phyloP scores from a whole-genome alignment of 192 early-diverging fungal genomes.

The Coemansia sp. region DNA sequence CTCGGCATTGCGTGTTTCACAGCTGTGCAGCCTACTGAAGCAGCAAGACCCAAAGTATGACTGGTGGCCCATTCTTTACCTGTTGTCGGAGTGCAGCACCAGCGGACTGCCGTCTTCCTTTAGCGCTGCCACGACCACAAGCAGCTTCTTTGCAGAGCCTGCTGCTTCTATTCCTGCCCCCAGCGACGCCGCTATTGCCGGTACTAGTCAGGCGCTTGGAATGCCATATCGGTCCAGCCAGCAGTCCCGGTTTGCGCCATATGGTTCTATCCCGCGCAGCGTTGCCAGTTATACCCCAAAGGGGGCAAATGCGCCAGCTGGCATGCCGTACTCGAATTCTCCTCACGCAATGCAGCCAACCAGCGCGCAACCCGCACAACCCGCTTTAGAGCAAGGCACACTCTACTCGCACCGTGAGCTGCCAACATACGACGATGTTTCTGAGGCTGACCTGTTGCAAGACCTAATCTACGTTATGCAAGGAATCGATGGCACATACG shows the following conservation, averaged over 20 bases:
- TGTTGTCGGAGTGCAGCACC: slow-evolving; percentile 38
- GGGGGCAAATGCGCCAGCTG: not conserved
- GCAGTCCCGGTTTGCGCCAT: slow-evolving; percentile 3
- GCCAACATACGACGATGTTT: slow-evolving; percentile 46
- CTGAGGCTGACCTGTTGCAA: slow-evolving; percentile 66
- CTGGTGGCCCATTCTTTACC: slow-evolving; percentile 50
- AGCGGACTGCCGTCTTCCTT: not conserved
- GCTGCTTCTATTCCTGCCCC: not conserved
- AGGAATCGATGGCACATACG: slow-evolving; percentile 85
- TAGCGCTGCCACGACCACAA: slow-evolving; percentile 4
- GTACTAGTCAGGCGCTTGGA: not conserved
- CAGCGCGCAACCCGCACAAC: not conserved
- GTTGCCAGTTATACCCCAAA: not conserved
- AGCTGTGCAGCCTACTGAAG: slow-evolving; percentile 31
- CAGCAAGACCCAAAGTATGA: slow-evolving; percentile 27
- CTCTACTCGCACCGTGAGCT: slow-evolving; percentile 24
- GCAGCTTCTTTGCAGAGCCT: slow-evolving; percentile 15
- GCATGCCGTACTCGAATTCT: not conserved
- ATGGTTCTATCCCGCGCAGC: slow-evolving; percentile 8
- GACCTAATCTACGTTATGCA: slow-evolving; percentile 93
- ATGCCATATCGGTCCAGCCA: slow-evolving; percentile 5
- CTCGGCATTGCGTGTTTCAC: slow-evolving; percentile 27
- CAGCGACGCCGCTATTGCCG: not conserved
- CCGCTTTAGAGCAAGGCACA: not conserved
- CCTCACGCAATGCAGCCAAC: not conserved